Evolutionary conservation across 345 rosid genomes (phyloP), one percentile per base, ranked within the genome.

Genomic region (Streptanthus diversifolius): DNA sequence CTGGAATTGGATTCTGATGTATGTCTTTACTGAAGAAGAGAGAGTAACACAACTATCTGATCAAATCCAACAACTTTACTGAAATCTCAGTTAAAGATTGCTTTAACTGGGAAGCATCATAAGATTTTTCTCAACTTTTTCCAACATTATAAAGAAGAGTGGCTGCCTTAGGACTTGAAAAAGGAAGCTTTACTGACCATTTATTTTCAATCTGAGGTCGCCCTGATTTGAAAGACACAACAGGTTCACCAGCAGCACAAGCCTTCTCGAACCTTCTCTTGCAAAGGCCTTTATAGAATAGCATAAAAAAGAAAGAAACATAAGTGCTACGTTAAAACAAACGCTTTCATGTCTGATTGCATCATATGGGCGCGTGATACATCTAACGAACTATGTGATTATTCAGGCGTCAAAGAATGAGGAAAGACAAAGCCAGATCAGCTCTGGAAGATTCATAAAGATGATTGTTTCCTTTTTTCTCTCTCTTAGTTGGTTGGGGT

Each of bases 161-260:
- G 11, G 59, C 56, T 41, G 64, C 62, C 44, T 66, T 41, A 61
- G 65, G n/a, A 68, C 3, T 51, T 64, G 19, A 5, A 51, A 22
- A 13, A 66, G 22, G 36, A 63, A 18, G 41, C 54, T 48, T 27
- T 47, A 66, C 72, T 68, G 85, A 93, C 98, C 98, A 91, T 75
- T 88, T 82, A 77, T 83, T 89, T 76, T 86, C 84, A 75, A 90
- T 78, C 55, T 85, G 91, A 19, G 91, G 91, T 73, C 83, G 72
- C 43, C 90, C 95, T 13, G 82, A 77, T 73, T 80, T 65, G 72
- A 82, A 84, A 65, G 95, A 86, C 77, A 89, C 73, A 68, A 90
- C 81, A 71, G 85, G 80, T 84, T 87, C 91, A 33, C 95, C 92
- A 51, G 76, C 74, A 32, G 73, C 60, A 43, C 81, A 83, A 51